Conservation (phyloP, 768 basidiomycete genomes). For the Lanmaoa rubissima region DNA sequence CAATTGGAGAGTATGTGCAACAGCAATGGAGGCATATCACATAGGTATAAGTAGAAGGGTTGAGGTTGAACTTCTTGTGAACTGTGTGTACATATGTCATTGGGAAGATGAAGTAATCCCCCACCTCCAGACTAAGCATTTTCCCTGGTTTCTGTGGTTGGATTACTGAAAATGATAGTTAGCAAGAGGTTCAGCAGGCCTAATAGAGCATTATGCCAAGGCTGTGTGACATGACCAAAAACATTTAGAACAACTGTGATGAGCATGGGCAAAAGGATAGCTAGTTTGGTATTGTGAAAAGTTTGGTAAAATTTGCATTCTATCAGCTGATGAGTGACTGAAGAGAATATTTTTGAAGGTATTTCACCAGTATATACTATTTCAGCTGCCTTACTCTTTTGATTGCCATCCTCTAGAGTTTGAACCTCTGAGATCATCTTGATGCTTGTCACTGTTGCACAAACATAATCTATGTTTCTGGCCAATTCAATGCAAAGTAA, state of each 20-base stretch:
- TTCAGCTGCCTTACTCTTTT: background rate
- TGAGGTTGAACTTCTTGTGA: slow-evolving; percentile 16
- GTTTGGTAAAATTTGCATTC: background rate
- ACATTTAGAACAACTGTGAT: background rate
- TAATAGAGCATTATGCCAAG: background rate
- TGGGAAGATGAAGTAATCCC: background rate
- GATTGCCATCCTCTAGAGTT: background rate
- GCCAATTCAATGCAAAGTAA: background rate
- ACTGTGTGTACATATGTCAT: slow-evolving; percentile 20
- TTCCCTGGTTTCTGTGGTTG: background rate
- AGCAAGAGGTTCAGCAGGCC: background rate
- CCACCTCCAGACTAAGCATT: background rate
- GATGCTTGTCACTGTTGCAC: background rate
- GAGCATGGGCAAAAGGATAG: background rate
- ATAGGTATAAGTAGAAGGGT: slow-evolving; percentile 17
- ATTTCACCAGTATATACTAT: background rate
- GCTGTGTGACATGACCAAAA: background rate
- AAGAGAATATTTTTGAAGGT: background rate
- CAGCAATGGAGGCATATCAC: slow-evolving; percentile 30
- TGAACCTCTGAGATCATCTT: background rate
- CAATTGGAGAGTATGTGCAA: slow-evolving; percentile 12
- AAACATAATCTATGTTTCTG: background rate
- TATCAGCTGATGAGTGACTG: background rate
- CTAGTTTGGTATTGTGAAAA: background rate
- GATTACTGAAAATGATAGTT: background rate